Conservation (phyloP, 2,329 filamentous ascomycete species). For the Neofusicoccum cordaticola region DNA sequence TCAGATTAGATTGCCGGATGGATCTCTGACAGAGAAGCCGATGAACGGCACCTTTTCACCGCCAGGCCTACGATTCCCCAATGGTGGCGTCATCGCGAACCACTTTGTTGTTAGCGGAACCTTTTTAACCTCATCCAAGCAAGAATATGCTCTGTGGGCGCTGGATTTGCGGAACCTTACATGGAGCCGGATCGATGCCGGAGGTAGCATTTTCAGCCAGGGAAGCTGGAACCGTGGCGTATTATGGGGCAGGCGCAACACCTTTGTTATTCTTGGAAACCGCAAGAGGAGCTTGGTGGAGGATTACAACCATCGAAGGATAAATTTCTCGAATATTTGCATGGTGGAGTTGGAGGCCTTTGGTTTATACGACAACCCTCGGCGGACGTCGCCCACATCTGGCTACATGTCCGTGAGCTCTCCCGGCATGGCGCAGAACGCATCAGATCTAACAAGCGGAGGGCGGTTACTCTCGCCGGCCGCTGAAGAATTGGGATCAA, state of each 20-base stretch:
- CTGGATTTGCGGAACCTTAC: slow-evolving; percentile 82
- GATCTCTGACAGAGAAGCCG: slow-evolving; percentile 76
- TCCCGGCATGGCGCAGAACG: slow-evolving; percentile 55
- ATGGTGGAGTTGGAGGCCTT: slow-evolving; percentile 97
- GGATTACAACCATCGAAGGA: slow-evolving; percentile 95
- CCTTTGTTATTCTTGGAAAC: slow-evolving; percentile 93
- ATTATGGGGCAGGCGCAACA: slow-evolving; percentile 88
- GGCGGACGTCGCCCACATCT: slow-evolving; percentile 72
- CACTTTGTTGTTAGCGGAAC: slow-evolving; percentile 97
- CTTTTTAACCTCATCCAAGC: slow-evolving; percentile 94
- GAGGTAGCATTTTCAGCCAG: slow-evolving; percentile 86
- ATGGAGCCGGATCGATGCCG: slow-evolving; percentile 95
- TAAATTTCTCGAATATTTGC: slow-evolving; percentile 96
- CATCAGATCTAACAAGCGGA: slow-evolving; percentile 60
- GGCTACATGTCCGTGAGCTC: slow-evolving; percentile 80
- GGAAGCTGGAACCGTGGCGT: slow-evolving; percentile 97
- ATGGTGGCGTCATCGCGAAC: slow-evolving; percentile 90
- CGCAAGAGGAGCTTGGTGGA: slow-evolving; percentile 91
- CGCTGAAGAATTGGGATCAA: slow-evolving; percentile 81
- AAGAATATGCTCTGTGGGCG: slow-evolving; percentile 97
- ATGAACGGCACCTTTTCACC: slow-evolving; percentile 88
- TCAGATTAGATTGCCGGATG: slow-evolving; percentile 82
- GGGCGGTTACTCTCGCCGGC: slow-evolving; percentile 73
- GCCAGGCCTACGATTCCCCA: slow-evolving; percentile 90
- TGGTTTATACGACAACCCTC: slow-evolving; percentile 93